These are phyloP conservation scores for Begonia peltatifolia DNA, from an alignment of 306 rosid species.

Conservation along the genomic window DNA sequence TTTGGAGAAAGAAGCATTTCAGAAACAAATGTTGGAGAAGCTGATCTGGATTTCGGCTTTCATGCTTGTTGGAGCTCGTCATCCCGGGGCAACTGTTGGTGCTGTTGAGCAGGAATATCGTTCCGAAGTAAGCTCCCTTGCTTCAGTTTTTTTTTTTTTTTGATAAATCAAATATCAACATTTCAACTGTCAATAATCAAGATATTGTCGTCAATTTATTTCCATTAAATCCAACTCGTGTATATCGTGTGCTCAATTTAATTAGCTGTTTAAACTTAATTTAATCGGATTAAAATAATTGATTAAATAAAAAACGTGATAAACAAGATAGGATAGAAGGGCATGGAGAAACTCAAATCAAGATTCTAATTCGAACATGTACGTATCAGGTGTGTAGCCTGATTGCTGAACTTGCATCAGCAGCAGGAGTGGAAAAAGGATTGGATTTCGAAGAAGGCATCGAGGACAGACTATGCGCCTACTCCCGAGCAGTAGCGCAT, in stretches of 20 bases:
- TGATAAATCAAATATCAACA: not conserved
- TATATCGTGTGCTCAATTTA: no score
- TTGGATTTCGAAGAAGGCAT: slow-evolving; percentile 55
- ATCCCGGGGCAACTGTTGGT: slow-evolving; percentile 73
- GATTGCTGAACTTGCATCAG: slow-evolving; percentile 54
- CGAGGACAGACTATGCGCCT: slow-evolving; percentile 83
- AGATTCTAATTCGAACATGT: no score
- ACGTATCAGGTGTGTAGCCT: slow-evolving; percentile 56
- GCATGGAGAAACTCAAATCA: no score
- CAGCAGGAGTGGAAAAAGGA: slow-evolving; percentile 68
- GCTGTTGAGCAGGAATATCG: slow-evolving; percentile 62
- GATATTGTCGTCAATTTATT: no score
- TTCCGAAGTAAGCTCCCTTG: slow-evolving; percentile 57
- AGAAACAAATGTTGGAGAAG: slow-evolving; percentile 92
- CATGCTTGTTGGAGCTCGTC: slow-evolving; percentile 96
- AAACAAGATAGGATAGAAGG: no score
- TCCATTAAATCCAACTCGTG: no score
- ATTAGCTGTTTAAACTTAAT: no score
- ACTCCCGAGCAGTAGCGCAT: slow-evolving; percentile 73
- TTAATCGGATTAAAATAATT: no score
- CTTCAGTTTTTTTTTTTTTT: no score
- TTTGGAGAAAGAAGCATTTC: slow-evolving; percentile 69
- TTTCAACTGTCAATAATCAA: no score
- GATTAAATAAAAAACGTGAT: no score
- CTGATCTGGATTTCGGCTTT: slow-evolving; percentile 87